phyloP scores from a whole-genome alignment of 768 basidiomycete species.

The Phylloporus arenicola region DNA sequence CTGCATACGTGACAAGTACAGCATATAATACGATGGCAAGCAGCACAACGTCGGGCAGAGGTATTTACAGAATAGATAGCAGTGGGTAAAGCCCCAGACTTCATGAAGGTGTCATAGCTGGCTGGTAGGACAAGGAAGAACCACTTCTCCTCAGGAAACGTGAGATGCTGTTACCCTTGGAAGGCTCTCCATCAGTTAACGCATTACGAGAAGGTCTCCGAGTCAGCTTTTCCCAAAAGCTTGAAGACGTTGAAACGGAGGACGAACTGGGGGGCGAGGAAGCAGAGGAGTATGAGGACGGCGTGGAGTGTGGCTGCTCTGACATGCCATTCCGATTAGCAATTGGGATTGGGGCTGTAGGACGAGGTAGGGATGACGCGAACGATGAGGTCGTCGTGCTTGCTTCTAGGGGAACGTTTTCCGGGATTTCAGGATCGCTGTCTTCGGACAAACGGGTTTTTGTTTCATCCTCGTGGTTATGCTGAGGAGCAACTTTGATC shows the following conservation, averaged over 20 bases:
- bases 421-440: background rate
- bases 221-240: slow-evolving; percentile 24
- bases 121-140: slow-evolving; percentile 6
- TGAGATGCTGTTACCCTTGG: slow-evolving; percentile 14
- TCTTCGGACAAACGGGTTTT: slow-evolving; percentile 7
- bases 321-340: background rate
- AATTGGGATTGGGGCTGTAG: slow-evolving; percentile 7
- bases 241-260: slow-evolving; percentile 7
- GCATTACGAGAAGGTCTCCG: slow-evolving; percentile 14
- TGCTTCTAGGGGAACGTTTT: background rate
- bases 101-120: slow-evolving; percentile 4
- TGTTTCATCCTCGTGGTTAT: slow-evolving; percentile 2
- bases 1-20: background rate
- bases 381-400: background rate
- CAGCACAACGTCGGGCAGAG: background rate
- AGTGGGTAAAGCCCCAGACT: background rate
- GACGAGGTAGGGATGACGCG: background rate
- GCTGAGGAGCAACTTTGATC: slow-evolving; percentile 1
- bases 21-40: no score
- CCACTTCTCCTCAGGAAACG: slow-evolving; percentile 19
- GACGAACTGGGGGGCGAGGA: background rate
- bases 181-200: slow-evolving; percentile 7
- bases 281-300: slow-evolving; percentile 1
- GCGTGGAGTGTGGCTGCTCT: background rate
- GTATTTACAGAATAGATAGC: background rate